Percentiles rank a stretch among this genome's conserved stretches.
Evolutionary conservation across 352 stramenopile species (phyloP).

Genomic region (Phytophthora lateralis): DNA sequence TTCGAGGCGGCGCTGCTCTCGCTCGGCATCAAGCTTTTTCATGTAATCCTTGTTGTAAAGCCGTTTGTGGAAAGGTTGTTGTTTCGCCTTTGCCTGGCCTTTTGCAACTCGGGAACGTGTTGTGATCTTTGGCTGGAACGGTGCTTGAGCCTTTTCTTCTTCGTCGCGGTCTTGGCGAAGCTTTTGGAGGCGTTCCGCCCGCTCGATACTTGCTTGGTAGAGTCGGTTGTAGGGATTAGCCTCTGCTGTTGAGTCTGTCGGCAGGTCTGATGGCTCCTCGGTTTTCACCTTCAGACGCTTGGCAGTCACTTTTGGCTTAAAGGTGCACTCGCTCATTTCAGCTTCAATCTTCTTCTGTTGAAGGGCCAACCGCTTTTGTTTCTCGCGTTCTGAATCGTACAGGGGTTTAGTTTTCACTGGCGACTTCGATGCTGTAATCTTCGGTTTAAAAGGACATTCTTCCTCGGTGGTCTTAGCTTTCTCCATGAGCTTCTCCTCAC

Average conservation of each 20-base stretch:
- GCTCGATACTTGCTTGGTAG: conserved; percentile 68
- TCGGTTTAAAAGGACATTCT: conserved; percentile 79
- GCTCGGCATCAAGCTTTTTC: conserved; percentile 62
- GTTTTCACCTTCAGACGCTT: conserved; percentile 50
- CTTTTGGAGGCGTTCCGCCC: conserved; percentile 62
- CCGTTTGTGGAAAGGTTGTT: conserved; percentile 62
- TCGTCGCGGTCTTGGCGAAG: conserved; percentile 72
- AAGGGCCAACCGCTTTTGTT: conserved; percentile 66
- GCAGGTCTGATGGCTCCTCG: conserved; percentile 13
- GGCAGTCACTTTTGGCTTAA: conserved; percentile 64
- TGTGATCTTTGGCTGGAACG: conserved; percentile 69
- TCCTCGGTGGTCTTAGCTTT: conserved; percentile 59
- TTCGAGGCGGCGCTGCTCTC: conserved; percentile 77
- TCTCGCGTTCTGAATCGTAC: conserved; percentile 75
- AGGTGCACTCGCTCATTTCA: conserved; percentile 69
- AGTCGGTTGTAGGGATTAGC: conserved; percentile 68
- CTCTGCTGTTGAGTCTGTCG: conserved; percentile 15
- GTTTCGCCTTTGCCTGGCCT: conserved; percentile 34
- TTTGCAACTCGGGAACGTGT: conserved; percentile 32
- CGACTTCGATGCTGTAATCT: conserved; percentile 70
- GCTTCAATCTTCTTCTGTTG: conserved; percentile 78
- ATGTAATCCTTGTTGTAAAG: conserved; percentile 83
- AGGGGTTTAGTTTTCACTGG: conserved; percentile 58
- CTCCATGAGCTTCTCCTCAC: conserved; percentile 71
- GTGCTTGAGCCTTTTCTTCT: conserved; percentile 56